Conservation (phyloP, 2,329 filamentous ascomycete genomes). For the Rutstroemia sp. region DNA sequence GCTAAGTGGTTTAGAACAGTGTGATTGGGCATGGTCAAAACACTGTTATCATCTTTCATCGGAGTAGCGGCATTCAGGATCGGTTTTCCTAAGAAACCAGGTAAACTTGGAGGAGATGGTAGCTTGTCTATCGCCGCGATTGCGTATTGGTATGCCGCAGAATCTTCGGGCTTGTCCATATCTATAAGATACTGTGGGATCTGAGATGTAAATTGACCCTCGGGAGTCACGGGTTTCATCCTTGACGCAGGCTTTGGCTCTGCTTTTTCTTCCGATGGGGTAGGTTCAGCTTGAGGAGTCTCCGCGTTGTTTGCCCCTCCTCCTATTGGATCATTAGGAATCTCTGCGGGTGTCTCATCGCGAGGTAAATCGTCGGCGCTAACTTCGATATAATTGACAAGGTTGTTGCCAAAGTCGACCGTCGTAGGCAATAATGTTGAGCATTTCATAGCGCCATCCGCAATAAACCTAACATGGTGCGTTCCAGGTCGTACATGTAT, state of each 20-base stretch:
- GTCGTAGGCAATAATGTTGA: constrained; percentile 84
- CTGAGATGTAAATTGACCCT: constrained; percentile 58
- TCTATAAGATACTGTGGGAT: constrained; percentile 84
- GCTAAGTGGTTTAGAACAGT: constrained; percentile 94
- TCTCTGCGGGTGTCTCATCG: constrained; percentile 18
- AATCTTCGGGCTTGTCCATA: constrained; percentile 78
- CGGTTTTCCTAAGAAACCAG: constrained; percentile 86
- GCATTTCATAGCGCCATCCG: constrained; percentile 88
- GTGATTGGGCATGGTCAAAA: constrained; percentile 93
- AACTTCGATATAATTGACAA: constrained; percentile 98
- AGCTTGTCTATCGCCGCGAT: constrained; percentile 68
- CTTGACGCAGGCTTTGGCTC: constrained; percentile 34
- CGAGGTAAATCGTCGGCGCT: constrained; percentile 61
- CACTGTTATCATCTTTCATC: constrained; percentile 97
- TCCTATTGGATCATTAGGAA: constrained; percentile 12
- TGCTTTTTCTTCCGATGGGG: constrained; percentile 30
- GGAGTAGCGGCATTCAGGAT: constrained; percentile 87
- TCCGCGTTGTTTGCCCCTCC: constrained; percentile 7
- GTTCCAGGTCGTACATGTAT: constrained; percentile 87
- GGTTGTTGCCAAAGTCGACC: constrained; percentile 94
- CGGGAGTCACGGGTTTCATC: constrained; percentile 49
- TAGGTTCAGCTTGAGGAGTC: constrained; percentile 19
- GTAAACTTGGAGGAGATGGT: constrained; percentile 76
- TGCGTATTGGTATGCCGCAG: constrained; percentile 64
- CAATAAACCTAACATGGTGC: constrained; percentile 93